phyloP scores from a whole-genome alignment of 768 basidiomycete species.

The Sutorius australiensis region DNA sequence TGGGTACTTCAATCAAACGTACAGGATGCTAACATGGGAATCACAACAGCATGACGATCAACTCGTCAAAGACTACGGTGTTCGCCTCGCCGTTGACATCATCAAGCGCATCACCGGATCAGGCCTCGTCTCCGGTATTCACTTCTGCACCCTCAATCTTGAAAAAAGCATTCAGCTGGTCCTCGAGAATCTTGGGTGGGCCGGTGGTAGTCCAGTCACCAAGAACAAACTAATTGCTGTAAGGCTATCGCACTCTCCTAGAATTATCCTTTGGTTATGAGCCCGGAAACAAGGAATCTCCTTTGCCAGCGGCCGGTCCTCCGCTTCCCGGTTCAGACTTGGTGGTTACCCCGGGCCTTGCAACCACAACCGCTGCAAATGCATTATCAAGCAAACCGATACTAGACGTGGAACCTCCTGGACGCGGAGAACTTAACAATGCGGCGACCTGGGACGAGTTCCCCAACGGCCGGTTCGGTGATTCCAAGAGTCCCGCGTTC shows the following conservation, averaged over 20 bases:
- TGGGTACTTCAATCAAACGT: slow-evolving; percentile 32
- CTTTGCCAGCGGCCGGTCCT: slow-evolving; percentile 31
- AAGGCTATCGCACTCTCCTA: slow-evolving; percentile 16
- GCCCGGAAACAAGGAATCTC: slow-evolving; percentile 36
- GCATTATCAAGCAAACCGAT: slow-evolving; percentile 48
- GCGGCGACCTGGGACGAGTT: slow-evolving; percentile 91
- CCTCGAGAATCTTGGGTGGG: slow-evolving; percentile 77
- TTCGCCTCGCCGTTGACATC: slow-evolving; percentile 78
- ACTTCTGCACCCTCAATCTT: slow-evolving; percentile 95
- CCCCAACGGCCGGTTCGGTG: slow-evolving; percentile 97
- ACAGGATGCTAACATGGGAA: neutral
- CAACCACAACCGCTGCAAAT: slow-evolving; percentile 58
- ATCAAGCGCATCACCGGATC: slow-evolving; percentile 55
- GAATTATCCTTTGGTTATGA: neutral
- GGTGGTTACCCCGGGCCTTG: slow-evolving; percentile 61
- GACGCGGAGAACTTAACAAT: slow-evolving; percentile 71
- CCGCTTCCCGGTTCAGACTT: slow-evolving; percentile 33
- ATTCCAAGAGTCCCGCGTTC: slow-evolving; percentile 95
- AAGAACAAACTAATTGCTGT: slow-evolving; percentile 72
- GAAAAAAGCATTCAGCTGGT: slow-evolving; percentile 92
- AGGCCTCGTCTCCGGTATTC: slow-evolving; percentile 68
- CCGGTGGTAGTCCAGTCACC: slow-evolving; percentile 37
- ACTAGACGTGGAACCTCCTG: slow-evolving; percentile 49
- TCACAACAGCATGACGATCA: slow-evolving; percentile 81
- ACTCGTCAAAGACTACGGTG: slow-evolving; percentile 92